phyloP scores from a whole-genome alignment of 371 early-diverging fungal species.

The Choanephora cucurbitarum region DNA sequence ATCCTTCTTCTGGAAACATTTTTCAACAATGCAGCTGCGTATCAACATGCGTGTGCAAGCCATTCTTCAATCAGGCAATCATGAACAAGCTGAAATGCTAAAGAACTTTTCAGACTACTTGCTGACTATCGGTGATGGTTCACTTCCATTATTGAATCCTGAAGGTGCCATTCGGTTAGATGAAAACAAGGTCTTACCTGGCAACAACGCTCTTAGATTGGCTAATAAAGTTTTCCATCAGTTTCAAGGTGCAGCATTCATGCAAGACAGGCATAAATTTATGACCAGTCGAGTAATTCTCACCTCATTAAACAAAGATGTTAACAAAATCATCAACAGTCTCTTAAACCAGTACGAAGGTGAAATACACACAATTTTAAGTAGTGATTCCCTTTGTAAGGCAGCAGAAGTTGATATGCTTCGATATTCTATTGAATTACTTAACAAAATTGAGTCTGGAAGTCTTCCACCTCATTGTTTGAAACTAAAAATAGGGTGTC shows the following conservation, averaged over 20 bases:
- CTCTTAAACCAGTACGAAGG: not conserved
- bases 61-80: slow-evolving; percentile 1
- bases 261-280: not conserved
- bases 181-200: not conserved
- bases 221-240: too few relatives aligned
- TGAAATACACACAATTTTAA: not conserved
- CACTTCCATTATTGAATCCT: not conserved
- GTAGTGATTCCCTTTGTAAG: not conserved
- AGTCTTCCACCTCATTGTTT: slow-evolving; percentile 28
- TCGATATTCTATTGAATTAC: not conserved
- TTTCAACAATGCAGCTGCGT: not conserved
- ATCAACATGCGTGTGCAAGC: slow-evolving; percentile 20
- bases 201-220: too few relatives aligned
- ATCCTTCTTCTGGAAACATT: slow-evolving; percentile 1
- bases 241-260: too few relatives aligned
- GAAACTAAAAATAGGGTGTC: slow-evolving; percentile 24
- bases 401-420: not conserved
- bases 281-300: not conserved
- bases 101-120: slow-evolving; percentile 9
- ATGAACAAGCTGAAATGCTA: not conserved
- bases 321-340: not conserved
- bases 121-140: not conserved
- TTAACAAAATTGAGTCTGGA: slow-evolving; percentile 8
- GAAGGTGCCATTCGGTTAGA: not conserved
- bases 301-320: slow-evolving; percentile 9